A percentile compares a stretch with the other conserved stretches of the same genome.
Evolutionary conservation across 2,329 filamentous ascomycete genomes (phyloP).

Genomic region (Zalaria sp.): DNA sequence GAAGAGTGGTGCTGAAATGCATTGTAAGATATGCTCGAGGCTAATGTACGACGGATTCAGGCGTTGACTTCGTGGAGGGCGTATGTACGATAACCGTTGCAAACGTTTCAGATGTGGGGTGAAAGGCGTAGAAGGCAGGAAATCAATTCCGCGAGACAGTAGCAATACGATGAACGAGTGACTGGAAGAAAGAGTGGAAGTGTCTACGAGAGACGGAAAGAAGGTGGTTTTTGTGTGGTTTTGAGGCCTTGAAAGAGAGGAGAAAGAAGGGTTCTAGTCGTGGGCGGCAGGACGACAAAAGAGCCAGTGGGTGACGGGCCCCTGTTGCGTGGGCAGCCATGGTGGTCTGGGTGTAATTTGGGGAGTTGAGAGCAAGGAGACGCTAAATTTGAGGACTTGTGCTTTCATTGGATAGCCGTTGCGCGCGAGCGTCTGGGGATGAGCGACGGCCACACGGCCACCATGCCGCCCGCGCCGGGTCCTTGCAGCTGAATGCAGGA

Average conservation of each 20-base stretch:
- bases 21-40: conserved; percentile 4
- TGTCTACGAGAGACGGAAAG: conserved; percentile 15
- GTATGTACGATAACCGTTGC: background rate
- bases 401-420: too few species aligned
- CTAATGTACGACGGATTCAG: conserved; percentile 2
- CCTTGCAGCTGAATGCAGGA: too few species aligned
- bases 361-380: too few species aligned
- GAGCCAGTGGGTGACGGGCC: background rate
- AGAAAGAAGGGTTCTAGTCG: conserved; percentile 3
- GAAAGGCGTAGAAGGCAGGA: conserved; percentile 6
- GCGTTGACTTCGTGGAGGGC: conserved; percentile 5
- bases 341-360: too few species aligned
- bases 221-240: conserved; percentile 12
- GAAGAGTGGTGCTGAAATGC: conserved; percentile 7
- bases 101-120: too few species aligned
- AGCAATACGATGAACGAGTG: conserved; percentile 14
- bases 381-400: too few species aligned
- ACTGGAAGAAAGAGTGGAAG: conserved; percentile 17
- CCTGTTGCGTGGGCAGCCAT: too few species aligned
- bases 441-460: too few species aligned
- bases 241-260: conserved; percentile 10
- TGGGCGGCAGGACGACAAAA: conserved; percentile 2
- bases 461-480: too few species aligned
- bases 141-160: conserved; percentile 7
- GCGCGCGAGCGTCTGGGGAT: too few species aligned